These are phyloP conservation scores for Phytophthora hybrid DNA, from an alignment of 352 stramenopile species.

Conservation along the genomic window DNA sequence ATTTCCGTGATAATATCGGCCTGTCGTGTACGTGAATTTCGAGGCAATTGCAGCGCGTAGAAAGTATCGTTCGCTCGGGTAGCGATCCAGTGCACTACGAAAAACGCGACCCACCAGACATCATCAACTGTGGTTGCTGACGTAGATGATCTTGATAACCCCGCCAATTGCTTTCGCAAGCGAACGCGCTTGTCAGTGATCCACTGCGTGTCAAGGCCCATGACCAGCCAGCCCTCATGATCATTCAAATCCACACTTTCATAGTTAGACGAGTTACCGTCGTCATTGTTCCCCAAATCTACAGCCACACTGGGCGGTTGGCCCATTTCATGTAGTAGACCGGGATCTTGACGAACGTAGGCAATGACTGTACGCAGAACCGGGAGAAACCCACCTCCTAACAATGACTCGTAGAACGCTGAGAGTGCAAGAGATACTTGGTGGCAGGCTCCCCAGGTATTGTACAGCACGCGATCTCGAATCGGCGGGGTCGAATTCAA, in stretches of 20 bases:
- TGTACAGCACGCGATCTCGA: slow-evolving; percentile 25
- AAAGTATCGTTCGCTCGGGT: slow-evolving; percentile 39
- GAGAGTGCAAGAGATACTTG: slow-evolving; percentile 34
- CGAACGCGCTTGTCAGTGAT: slow-evolving; percentile 65
- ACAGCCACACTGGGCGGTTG: slow-evolving; percentile 18
- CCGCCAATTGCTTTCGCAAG: slow-evolving; percentile 47
- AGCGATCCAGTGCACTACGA: slow-evolving; percentile 58
- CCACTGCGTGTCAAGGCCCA: slow-evolving; percentile 50
- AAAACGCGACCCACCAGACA: slow-evolving; percentile 61
- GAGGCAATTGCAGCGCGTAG: slow-evolving; percentile 30
- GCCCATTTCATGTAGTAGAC: slow-evolving; percentile 45
- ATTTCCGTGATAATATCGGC: slow-evolving; percentile 34
- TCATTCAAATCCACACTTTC: slow-evolving; percentile 6
- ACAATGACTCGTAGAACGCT: slow-evolving; percentile 42
- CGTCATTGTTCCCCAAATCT: neutral
- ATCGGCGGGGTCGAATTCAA: neutral
- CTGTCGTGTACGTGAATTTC: slow-evolving; percentile 18
- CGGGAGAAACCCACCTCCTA: slow-evolving; percentile 33
- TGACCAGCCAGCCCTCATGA: slow-evolving; percentile 19
- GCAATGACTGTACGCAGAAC: slow-evolving; percentile 26
- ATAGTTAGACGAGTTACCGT: neutral
- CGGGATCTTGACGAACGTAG: slow-evolving; percentile 36
- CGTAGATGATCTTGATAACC: neutral
- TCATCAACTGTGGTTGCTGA: slow-evolving; percentile 24
- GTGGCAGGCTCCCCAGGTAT: slow-evolving; percentile 29